Percentiles rank a stretch among this genome's conserved stretches.
Evolutionary conservation across 371 early-diverging fungal species (phyloP).

Genomic region (Mortierella sp.): DNA sequence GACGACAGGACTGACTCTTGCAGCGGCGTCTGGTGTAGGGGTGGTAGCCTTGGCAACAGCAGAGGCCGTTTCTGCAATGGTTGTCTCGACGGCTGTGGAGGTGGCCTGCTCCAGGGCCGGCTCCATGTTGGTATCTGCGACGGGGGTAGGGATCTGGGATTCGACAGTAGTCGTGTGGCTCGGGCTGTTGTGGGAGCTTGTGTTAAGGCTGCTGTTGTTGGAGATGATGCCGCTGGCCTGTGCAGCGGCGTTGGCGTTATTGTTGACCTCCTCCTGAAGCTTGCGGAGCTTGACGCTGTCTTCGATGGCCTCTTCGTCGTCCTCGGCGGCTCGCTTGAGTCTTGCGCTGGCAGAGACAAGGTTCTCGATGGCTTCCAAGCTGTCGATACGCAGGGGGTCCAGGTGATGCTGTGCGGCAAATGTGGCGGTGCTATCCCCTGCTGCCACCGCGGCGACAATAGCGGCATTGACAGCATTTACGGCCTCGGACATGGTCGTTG

Average conservation of each 20-base stretch:
- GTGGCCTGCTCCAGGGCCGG: neutral
- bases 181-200: slow-evolving; percentile 34
- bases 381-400: too few relatives aligned
- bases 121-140: neutral
- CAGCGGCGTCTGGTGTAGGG: neutral
- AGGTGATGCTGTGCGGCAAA: slow-evolving; percentile 27
- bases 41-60: slow-evolving; percentile 1
- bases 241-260: slow-evolving; percentile 52
- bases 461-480: slow-evolving; percentile 54
- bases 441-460: slow-evolving; percentile 55
- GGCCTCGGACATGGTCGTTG: slow-evolving; percentile 53
- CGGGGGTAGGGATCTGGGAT: slow-evolving; percentile 19
- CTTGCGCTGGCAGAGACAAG: slow-evolving; percentile 22
- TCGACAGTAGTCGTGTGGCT: slow-evolving; percentile 25
- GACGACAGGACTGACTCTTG: slow-evolving; percentile 21
- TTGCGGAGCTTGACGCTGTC: slow-evolving; percentile 55
- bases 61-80: neutral
- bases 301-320: slow-evolving; percentile 42
- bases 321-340: slow-evolving; percentile 45
- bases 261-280: slow-evolving; percentile 55
- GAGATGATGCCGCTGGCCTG: slow-evolving; percentile 43
- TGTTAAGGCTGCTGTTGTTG: slow-evolving; percentile 17
- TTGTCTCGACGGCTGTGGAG: neutral
- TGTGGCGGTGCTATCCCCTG: slow-evolving; percentile 39
- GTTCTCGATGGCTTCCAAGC: slow-evolving; percentile 22